Percentiles rank a stretch among this genome's conserved stretches.
Conservation (phyloP, 1,284 basidiomycete genomes). For the Ganoderma sinense region DNA sequence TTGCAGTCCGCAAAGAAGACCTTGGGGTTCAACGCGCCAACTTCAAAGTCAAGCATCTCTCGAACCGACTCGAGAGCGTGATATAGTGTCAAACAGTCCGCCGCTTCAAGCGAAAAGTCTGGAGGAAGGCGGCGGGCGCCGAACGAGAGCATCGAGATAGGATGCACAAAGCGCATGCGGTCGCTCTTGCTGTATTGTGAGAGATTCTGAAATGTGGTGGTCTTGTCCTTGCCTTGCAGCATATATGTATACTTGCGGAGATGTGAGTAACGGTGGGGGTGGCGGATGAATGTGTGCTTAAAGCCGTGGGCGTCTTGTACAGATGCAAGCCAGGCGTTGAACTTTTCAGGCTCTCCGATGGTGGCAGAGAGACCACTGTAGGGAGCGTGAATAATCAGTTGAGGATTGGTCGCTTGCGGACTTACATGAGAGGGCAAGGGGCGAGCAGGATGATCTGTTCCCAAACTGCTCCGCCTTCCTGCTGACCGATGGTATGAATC, state of each 20-base stretch:
- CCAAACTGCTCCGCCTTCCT: conserved; percentile 74
- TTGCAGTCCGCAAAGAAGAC: conserved; percentile 49
- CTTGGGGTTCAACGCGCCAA: conserved; percentile 51
- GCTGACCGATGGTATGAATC: conserved; percentile 75
- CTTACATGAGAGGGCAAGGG: conserved; percentile 74
- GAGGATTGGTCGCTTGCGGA: conserved; percentile 12
- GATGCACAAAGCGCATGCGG: conserved; percentile 64
- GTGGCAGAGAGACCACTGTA: conserved; percentile 74
- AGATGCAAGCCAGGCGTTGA: conserved; percentile 69
- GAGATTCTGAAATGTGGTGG: conserved; percentile 48
- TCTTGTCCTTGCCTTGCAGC: conserved; percentile 36
- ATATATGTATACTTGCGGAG: conserved; percentile 71
- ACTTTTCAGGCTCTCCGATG: conserved; percentile 67
- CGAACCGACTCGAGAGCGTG: conserved; percentile 44
- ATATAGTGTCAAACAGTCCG: conserved; percentile 62
- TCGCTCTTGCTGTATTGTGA: conserved; percentile 43
- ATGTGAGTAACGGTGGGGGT: conserved; percentile 75
- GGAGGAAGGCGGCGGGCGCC: conserved; percentile 50
- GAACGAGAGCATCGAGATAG: conserved; percentile 55
- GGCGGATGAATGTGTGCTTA: conserved; percentile 63
- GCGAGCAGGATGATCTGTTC: conserved; percentile 72
- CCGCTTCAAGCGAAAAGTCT: conserved; percentile 68
- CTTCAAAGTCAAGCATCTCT: conserved; percentile 33
- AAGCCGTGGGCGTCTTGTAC: conserved; percentile 67
- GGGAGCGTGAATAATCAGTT: background rate